Evolutionary conservation across 2,329 filamentous ascomycete genomes (phyloP).

Genomic region (Aspergillus neotritici): DNA sequence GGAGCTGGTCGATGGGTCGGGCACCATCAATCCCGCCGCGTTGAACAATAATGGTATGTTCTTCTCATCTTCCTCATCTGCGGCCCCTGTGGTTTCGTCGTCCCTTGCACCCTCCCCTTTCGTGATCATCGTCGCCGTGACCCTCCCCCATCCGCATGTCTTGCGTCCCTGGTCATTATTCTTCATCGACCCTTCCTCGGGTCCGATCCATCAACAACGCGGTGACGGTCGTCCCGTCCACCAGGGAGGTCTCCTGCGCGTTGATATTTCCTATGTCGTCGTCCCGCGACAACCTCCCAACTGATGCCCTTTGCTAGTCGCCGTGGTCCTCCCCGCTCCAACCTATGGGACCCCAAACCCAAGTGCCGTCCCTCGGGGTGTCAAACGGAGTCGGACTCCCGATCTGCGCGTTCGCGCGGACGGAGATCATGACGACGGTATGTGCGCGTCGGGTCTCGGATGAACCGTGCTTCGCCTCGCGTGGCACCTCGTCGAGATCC

Average conservation of each 20-base stretch:
- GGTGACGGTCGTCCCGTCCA: too few relatives aligned
- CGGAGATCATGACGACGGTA: constrained; percentile 68
- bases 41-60: constrained; percentile 69
- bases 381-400: constrained; percentile 75
- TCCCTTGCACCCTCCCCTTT: constrained; percentile 3
- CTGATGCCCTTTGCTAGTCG: constrained; percentile 33
- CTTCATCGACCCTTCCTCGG: too few relatives aligned
- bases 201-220: too few relatives aligned
- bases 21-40: constrained; percentile 85
- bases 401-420: constrained; percentile 55
- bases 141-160: neutral
- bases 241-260: constrained; percentile 10
- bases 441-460: constrained; percentile 42
- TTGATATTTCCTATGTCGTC: constrained; percentile 10
- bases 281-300: constrained; percentile 26
- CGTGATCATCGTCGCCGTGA: constrained; percentile 7
- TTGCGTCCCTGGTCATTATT: too few relatives aligned
- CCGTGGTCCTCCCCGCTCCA: constrained; percentile 29
- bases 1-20: constrained; percentile 63
- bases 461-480: constrained; percentile 17
- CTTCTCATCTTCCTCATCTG: constrained; percentile 14
- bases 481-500: constrained; percentile 2
- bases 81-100: neutral
- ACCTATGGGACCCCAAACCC: constrained; percentile 36
- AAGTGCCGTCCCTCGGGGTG: constrained; percentile 57